Evolutionary conservation across 148 eudicot species (phyloP).

Genomic region (Beta vulgaris): DNA sequence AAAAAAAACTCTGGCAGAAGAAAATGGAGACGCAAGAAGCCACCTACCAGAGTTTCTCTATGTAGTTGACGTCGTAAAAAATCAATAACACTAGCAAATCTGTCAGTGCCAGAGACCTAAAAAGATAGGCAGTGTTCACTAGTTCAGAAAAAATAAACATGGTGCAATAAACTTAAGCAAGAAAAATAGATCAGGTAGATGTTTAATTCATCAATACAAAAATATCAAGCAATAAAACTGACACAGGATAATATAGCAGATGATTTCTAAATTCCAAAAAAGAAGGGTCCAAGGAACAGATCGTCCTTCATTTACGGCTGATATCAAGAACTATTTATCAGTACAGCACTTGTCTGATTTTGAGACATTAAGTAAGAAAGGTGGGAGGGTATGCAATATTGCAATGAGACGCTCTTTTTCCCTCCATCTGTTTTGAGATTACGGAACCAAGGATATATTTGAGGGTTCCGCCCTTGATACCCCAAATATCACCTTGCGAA

Average conservation of each 20-base stretch:
- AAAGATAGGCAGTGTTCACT: not conserved
- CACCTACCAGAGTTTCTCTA: conserved; percentile 76
- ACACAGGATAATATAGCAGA: not conserved
- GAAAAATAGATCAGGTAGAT: not conserved
- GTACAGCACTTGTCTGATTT: no score
- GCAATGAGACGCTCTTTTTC: no score
- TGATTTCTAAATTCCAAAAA: not conserved
- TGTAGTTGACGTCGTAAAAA: conserved; percentile 91
- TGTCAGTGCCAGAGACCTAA: conserved; percentile 80
- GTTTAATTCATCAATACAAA: not conserved
- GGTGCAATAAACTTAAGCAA: not conserved
- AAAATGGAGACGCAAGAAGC: not conserved
- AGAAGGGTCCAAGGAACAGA: not conserved
- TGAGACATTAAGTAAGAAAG: no score
- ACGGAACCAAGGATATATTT: no score
- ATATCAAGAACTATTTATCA: no score
- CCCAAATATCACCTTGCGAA: no score
- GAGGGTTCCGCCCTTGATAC: no score
- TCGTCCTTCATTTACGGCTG: not conserved
- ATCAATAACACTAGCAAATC: conserved; percentile 80
- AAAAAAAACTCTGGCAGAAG: not conserved
- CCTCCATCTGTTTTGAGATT: no score
- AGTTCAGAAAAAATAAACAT: conserved; percentile 1
- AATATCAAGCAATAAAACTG: not conserved
- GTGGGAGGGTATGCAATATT: no score